A percentile compares a stretch with the other conserved stretches of the same genome.
These are phyloP conservation scores for Lodderomyces elongisporus DNA, from an alignment of 1,139 yeast genomes.

Conservation along the genomic window DNA sequence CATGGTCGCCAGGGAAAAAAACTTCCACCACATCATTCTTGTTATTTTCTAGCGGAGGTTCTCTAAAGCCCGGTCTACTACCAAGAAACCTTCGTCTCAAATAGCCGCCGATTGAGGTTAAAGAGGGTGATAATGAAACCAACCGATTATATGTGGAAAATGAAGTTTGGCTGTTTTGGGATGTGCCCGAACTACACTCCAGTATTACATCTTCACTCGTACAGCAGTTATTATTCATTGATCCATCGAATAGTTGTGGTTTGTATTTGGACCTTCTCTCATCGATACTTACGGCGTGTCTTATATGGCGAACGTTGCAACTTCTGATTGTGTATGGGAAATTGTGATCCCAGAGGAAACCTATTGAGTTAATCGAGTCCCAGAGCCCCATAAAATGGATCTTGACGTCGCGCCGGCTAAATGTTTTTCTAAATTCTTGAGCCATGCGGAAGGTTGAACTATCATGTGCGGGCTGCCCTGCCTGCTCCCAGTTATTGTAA, in stretches of 20 bases:
- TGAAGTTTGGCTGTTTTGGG: background rate
- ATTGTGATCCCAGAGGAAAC: constrained; percentile 48
- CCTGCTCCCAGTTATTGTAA: constrained; percentile 56
- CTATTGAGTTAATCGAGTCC: constrained; percentile 65
- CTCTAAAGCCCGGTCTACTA: constrained; percentile 5
- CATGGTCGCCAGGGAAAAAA: constrained; percentile 66
- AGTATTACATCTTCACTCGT: too few species aligned
- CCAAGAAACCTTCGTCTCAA: constrained; percentile 8
- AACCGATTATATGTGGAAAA: background rate
- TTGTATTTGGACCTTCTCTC: constrained; percentile 60
- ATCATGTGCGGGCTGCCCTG: constrained; percentile 49
- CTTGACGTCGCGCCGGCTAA: constrained; percentile 38
- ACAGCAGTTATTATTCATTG: too few species aligned
- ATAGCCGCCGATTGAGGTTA: background rate
- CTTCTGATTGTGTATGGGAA: constrained; percentile 54
- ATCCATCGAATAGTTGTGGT: constrained; percentile 40
- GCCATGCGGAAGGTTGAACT: constrained; percentile 38
- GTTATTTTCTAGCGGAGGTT: constrained; percentile 1
- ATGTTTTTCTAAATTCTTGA: constrained; percentile 48
- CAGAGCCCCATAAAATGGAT: constrained; percentile 60
- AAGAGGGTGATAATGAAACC: background rate
- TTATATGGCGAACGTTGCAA: constrained; percentile 47
- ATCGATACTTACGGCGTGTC: constrained; percentile 64
- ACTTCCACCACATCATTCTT: constrained; percentile 30
- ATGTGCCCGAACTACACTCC: background rate